Evolutionary conservation across 345 rosid genomes (phyloP).

Genomic region (Aegle marmelos): DNA sequence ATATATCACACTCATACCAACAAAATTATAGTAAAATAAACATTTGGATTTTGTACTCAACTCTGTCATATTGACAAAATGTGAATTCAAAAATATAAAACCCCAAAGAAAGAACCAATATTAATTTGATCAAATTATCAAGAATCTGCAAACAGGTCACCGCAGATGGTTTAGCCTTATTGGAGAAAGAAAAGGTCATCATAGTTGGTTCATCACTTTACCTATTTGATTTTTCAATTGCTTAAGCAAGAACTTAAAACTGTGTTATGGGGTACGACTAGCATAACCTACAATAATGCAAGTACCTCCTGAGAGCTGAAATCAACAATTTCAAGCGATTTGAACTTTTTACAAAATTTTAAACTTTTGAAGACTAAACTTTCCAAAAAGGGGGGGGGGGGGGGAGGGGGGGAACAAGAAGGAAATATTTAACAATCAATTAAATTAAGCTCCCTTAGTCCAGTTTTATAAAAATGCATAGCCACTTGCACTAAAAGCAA

Average conservation of each 20-base stretch:
- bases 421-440: neutral
- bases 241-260: neutral
- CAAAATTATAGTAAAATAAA: neutral
- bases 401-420: neutral
- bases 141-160: neutral
- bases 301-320: neutral
- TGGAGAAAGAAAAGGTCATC: neutral
- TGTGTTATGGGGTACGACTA: neutral
- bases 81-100: neutral
- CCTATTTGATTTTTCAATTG: neutral
- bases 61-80: neutral
- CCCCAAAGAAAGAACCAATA: conserved; percentile 3
- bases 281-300: neutral
- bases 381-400: too few species aligned
- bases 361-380: neutral
- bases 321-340: neutral
- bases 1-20: neutral
- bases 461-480: neutral
- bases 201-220: neutral
- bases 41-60: neutral
- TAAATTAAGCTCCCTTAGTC: neutral
- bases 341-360: neutral
- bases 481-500: neutral
- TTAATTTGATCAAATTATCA: neutral
- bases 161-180: neutral